Base-by-base conservation (phyloP, 202 grass and related monocot genomes). In the Eragrostis tef region DNA sequence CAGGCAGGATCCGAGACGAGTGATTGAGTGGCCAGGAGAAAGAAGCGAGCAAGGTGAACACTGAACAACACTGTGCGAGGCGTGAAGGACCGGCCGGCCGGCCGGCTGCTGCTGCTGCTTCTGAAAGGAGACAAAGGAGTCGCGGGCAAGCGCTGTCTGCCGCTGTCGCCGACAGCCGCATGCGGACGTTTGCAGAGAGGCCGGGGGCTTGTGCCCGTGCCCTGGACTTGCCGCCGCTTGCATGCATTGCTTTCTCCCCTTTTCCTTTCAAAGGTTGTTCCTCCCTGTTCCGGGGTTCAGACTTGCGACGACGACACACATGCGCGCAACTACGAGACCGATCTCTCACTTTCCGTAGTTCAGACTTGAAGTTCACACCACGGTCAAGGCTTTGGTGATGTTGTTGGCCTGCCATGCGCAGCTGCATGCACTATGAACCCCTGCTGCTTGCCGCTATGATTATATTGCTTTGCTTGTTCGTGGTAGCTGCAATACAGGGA, bases 141-240 rank as follows among this genome's bases (percentile, higher is more conserved):
- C 26, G 51, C 52, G 27, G 45, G 73, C 53, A 61, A 67, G 43
- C 26, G 74, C 16, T 69, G 74, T 75, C 70, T 64, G 75, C 83
- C 49, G 52, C 64, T 41, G 50, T 57, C 19, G 73, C 75, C 70
- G 70, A 81, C 84, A 75, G 13, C 41, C 20, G 14, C 47, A 46
- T 22, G 71, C 70, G 47, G 34, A 17, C 2, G 47, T 58, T 48
- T n/a, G 51, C 81, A 31, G 65, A 66, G 45, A 44, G 26, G 16
- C 16, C 14, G 21, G 67, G 11, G 24, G 66, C 65, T 6, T 26
- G 59, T 43, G 58, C 43, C 44, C 75, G 22, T 75, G 71, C 60
- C 47, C 11, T 26, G 41, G 10, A 20, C 9, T 48, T 47, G 45
- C 47, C 42, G 22, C 67, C 6, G 54, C 25, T 54, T 29, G 12